phyloP scores from a whole-genome alignment of 768 basidiomycete genomes.

The Lactarius sanguifluus region DNA sequence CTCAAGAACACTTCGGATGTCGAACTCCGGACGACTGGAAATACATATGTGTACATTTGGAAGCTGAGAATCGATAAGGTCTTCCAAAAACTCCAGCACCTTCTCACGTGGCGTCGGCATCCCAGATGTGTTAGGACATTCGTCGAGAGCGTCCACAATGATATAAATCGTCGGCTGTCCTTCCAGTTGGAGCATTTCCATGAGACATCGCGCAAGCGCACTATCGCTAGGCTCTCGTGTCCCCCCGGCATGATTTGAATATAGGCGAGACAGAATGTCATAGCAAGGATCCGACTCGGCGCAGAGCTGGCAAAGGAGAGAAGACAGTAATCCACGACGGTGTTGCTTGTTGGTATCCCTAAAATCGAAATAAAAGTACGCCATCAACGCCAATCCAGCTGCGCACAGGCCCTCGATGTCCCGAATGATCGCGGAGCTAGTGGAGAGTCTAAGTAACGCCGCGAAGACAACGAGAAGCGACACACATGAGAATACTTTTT shows the following conservation, averaged over 20 bases:
- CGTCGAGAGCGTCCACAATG: neutral
- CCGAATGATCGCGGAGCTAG: neutral
- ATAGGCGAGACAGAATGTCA: neutral
- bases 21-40: neutral
- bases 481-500: neutral
- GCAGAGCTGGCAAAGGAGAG: neutral
- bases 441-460: neutral
- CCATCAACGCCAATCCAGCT: slow-evolving; percentile 1
- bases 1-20: neutral
- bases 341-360: slow-evolving; percentile 3
- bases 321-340: neutral
- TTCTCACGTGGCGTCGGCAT: neutral
- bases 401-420: neutral
- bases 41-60: neutral
- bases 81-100: neutral
- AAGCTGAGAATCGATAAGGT: neutral
- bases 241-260: neutral
- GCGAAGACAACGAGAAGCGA: neutral
- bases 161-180: neutral
- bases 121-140: slow-evolving; percentile 1
- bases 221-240: neutral
- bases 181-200: neutral
- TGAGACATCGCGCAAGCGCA: neutral
- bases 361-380: neutral
- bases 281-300: neutral